Percentiles rank a stretch among this genome's conserved stretches.
These are phyloP conservation scores for Zostera marina DNA, from an alignment of 116 monocot genomes.

Conservation along the genomic window DNA sequence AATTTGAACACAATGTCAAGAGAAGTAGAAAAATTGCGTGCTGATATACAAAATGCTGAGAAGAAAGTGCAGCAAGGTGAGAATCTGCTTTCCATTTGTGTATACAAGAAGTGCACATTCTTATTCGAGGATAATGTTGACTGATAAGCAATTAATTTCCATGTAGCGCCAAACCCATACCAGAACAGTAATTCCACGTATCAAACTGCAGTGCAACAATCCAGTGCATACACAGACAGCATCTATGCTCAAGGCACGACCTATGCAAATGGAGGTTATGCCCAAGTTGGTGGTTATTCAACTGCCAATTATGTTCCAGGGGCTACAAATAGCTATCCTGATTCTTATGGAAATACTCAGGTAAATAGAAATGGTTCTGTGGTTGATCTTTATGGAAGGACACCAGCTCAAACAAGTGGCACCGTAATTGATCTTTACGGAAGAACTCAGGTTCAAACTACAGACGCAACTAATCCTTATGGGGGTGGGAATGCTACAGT, in stretches of 20 bases:
- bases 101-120: neutral
- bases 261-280: conserved; percentile 7
- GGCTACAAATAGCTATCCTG: conserved; percentile 1
- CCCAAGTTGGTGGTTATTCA: conserved; percentile 11
- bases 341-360: conserved; percentile 16
- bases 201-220: conserved; percentile 9
- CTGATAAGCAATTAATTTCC: neutral
- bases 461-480: conserved; percentile 10
- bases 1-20: conserved; percentile 48
- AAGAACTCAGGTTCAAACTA: conserved; percentile 6
- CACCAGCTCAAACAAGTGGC: conserved; percentile 1
- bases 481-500: neutral
- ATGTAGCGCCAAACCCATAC: conserved; percentile 18
- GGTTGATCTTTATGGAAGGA: conserved; percentile 12
- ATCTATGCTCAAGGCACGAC: conserved; percentile 4
- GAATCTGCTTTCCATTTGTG: neutral
- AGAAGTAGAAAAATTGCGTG: conserved; percentile 65
- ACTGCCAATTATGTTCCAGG: conserved; percentile 7
- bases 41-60: conserved; percentile 39
- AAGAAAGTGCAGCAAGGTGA: conserved; percentile 31
- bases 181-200: conserved; percentile 7
- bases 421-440: conserved; percentile 15
- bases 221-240: conserved; percentile 2
- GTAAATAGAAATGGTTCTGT: neutral
- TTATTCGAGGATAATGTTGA: neutral